Conservation (phyloP, 371 early-diverging fungal genomes). For the Mucor velutinosus region DNA sequence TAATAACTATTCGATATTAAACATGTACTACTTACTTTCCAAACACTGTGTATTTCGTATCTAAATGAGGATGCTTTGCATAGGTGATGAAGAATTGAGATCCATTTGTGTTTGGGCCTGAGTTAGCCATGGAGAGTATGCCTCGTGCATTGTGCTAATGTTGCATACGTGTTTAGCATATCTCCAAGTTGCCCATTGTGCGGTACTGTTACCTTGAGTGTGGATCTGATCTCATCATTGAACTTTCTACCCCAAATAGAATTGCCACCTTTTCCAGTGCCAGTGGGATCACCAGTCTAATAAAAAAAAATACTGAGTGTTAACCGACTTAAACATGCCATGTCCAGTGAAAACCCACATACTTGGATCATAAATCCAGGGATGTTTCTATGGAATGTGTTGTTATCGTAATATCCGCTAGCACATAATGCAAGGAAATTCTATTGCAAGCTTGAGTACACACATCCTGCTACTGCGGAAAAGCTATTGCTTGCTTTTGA, state of each 20-base stretch:
- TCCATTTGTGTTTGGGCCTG: conserved; percentile 88
- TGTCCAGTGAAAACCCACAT: not conserved
- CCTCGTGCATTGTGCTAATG: conserved; percentile 84
- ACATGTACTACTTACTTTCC: conserved; percentile 70
- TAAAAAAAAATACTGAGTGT: not conserved
- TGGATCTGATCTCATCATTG: conserved; percentile 86
- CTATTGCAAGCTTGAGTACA: conserved; percentile 32
- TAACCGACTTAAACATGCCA: not conserved
- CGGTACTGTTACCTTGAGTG: conserved; percentile 62
- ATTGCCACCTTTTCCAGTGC: conserved; percentile 87
- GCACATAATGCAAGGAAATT: conserved; percentile 96
- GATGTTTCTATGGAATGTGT: conserved; percentile 86
- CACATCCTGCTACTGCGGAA: not conserved
- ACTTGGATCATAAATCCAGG: conserved; percentile 91
- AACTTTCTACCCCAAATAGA: conserved; percentile 88
- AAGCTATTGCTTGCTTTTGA: not conserved
- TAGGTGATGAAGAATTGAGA: conserved; percentile 96
- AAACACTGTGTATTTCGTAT: conserved; percentile 93
- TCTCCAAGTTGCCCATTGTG: not conserved
- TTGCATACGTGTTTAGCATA: too few relatives aligned
- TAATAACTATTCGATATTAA: not conserved
- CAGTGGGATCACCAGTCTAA: conserved; percentile 90
- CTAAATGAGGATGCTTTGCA: conserved; percentile 80
- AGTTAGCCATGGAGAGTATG: conserved; percentile 93
- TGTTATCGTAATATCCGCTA: conserved; percentile 89